Base-by-base conservation (phyloP, 352 stramenopile species). In the Paralagenidium karlingii region DNA sequence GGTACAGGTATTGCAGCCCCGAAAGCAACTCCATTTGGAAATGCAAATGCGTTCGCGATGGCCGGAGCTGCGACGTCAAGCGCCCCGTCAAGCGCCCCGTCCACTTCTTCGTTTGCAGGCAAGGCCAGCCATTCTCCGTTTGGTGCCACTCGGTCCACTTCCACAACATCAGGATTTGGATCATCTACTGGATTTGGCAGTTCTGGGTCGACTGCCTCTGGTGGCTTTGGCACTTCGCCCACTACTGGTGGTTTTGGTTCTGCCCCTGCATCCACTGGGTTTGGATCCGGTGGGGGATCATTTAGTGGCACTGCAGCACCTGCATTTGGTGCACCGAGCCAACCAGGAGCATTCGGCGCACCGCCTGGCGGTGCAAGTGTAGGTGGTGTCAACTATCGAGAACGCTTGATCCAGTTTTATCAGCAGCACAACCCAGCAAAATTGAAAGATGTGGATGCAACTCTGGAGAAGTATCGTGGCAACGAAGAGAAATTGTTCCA, bases 381-480 rank as follows among this genome's bases (percentile, higher is more conserved):
- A 3, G 45, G 41, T 24, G 47, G 46, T n/a, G 44, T 55, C 1
- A 68, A 77, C 40, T 60, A 80, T 37, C 66, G 68, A 16, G 66
- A 82, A 5, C 67, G 64, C 8, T 44, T 86, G 8, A 43, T 58
- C 18, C 53, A 67, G 24, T 86, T 86, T 30, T 86, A 86, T 46
- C 67, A 83, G 49, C 59, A 83, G 33, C 51, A 82, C 53, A 83
- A 86, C 37, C 73, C 69, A 4, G 53, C 63, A 6, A 86, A 86
- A 47, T 45, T 86, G 28, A 68, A 53, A 31, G 69, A 71, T 11
- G 69, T 86, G 26, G 69, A 83, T 38, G 40, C 64, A 8, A 83
- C 70, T 4, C 44, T 86, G 38, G 65, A 67, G 40, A 83, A 84
- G 48, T 86, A 86, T 49, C 74, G 73, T 48, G 73, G 73, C 8